Base-by-base conservation (phyloP, 1,284 basidiomycete genomes). In the Pseudozyma flocculosa region DNA sequence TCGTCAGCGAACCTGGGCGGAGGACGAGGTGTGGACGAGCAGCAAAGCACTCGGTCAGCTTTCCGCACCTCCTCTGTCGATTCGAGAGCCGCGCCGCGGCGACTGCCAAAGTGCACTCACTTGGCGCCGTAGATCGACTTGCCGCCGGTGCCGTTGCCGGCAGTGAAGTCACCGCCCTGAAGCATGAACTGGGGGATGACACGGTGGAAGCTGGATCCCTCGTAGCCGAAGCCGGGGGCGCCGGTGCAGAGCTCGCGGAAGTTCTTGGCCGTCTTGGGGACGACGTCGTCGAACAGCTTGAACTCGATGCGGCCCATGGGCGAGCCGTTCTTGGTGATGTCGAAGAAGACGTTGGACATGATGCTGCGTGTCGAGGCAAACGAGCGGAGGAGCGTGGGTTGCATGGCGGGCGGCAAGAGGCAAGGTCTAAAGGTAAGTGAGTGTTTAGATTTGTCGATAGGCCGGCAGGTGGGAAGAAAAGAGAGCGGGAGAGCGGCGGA, bases 181-280 rank as follows among this genome's bases (percentile, higher is more conserved):
- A 98, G 86, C 95, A 98, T 98, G 75, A 99, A 98, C 81, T 98
- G 97, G 64, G 90, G 86, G 77, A 99, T 99, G 62, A 98, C 89
- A 55, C 95, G 89, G 79, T 99, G 95, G 83, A 98, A 97, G 74
- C 96, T 86, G 49, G 96, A 83, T 18, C 88, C 87, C 78, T 99
- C 93, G 78, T 89, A 98, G 81, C 90, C 98, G 1, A 90, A 87
- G 71, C 86, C 91, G 66, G 87, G 83, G n/a, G 91, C 86, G 26
- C 26, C 26, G 61, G 81, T 52, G 62, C 75, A 62, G 71, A 96
- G 90, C 1, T 90, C 92, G 18, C 92, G 88, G 79, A 99, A 98
- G 81, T 97, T 99, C 80, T 97, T 93, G 39, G 97, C 93, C 0
- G 95, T 87, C 78, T 89, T 93, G 4, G 94, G 94, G 9, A 89